Percentiles rank a stretch among this genome's conserved stretches.
Evolutionary conservation across 345 rosid genomes (phyloP).

Genomic region (Aquilaria yunnanensis): DNA sequence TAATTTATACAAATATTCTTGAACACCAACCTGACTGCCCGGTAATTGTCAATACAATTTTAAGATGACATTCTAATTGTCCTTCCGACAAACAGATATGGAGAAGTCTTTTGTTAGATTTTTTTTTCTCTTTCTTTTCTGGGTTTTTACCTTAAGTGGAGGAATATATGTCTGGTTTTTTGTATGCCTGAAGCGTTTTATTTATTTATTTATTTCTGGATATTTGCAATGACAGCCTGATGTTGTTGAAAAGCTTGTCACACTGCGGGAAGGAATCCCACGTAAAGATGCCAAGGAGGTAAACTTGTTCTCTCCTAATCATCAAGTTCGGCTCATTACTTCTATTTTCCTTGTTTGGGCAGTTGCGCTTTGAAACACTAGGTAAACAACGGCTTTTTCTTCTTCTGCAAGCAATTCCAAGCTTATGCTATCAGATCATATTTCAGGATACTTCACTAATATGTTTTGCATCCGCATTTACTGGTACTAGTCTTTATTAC

Average conservation of each 20-base stretch:
- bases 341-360: no score
- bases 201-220: background rate
- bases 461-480: background rate
- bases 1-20: slow-evolving; percentile 86
- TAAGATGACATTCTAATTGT: slow-evolving; percentile 14
- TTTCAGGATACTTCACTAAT: no score
- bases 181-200: background rate
- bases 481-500: background rate
- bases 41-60: slow-evolving; percentile 35
- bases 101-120: background rate
- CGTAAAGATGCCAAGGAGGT: slow-evolving; percentile 98
- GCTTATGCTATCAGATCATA: no score
- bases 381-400: no score
- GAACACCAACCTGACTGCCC: slow-evolving; percentile 99
- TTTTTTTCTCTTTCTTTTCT: slow-evolving; percentile 1
- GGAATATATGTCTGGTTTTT: background rate
- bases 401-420: no score
- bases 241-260: slow-evolving; percentile 97
- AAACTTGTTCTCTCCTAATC: slow-evolving; percentile 1
- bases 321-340: background rate
- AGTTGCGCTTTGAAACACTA: background rate
- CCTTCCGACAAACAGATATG: background rate
- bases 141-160: background rate
- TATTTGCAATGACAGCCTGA: slow-evolving; percentile 56
- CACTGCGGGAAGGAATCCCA: slow-evolving; percentile 93